Base-by-base conservation (phyloP, 192 early-diverging fungal species). In the Coemansia sp. region DNA sequence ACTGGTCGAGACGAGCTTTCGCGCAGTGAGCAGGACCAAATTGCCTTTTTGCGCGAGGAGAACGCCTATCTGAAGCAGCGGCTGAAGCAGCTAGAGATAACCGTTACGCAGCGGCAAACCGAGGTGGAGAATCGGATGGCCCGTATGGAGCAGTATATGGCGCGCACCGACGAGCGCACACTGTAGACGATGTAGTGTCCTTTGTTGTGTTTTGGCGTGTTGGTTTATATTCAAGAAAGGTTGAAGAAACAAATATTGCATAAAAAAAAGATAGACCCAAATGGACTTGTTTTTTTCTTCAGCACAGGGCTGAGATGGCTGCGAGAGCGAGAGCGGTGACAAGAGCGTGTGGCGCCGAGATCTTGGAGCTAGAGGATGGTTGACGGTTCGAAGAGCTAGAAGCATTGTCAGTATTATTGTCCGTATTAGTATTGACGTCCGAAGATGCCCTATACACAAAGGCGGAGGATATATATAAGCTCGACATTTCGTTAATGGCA, bases 41-140 rank as follows among this genome's bases (percentile, higher is more conserved):
- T 85, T 34, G 36, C 65, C 11, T n/a, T 36, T 60, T 62, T 85
- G 44, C 78, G 75, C 29, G 72, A 77, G 18, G 82, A 85, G n/a
- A 85, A 85, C 43, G 69, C 67, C 2, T 31, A 63, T 18, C 36
- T 85, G 72, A 66, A 70, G 16, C 51, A 71, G 34, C 74, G 78
- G 7, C 67, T 85, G 47, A 71, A 72, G 9, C 64, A 59, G n/a
- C 72, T 85, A 5, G 82, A 85, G 72, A 15, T 71, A 6, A 65
- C 69, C 12, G 82, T 85, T 15, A 40, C 68, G 18, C 74, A 85
- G 34, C 74, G 77, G 66, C 82, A 85, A 33, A 59, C 69, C 3
- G 77, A 85, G 63, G 64, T 85, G 46, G 72, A 79, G 38, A 72
- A 20, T 41, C 79, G 82, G 77, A 85, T 85, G 72, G n/a, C 44